Base-by-base conservation (phyloP, 495 filamentous ascomycete genomes). In the Sporormia fimetaria region DNA sequence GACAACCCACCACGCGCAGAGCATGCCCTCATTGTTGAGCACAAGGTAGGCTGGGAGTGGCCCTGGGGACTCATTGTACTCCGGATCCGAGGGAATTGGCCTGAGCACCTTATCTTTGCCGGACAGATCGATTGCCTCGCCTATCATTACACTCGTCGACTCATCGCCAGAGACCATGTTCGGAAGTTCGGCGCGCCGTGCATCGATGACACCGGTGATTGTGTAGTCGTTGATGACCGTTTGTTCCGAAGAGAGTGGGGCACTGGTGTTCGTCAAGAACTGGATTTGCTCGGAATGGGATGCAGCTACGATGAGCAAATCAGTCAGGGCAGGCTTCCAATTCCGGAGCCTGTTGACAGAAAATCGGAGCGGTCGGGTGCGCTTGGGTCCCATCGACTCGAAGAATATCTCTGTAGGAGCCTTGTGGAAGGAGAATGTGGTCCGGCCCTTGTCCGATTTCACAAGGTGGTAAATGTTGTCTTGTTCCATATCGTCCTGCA, bases 1-100 rank as follows among this genome's bases (percentile, higher is more conserved):
- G 25, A 95, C 66, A 34, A 95, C 63, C 78, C 87, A 94, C 92
- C 92, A 99, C 14, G 78, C 67, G 16, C 70, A 71, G 6, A 99
- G 66, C 7, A 92, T 65, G 21, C 90, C 90, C 50, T 95, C 84
- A 55, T 94, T 75, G 44, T 90, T 96, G 3, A 99, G 68, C 22
- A 87, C 71, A 66, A 92, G 75, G 10, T 94, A 59, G 2, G 80
- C 85, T 1, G 92, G 92, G n/a, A 94, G 58, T 11, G 92, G 90
- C 2, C 78, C 79, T 9, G 75, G 70, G 2, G 87, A 87, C 37
- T 88, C 74, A 9, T 74, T 60, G 32, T 87, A 79, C 37, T 81
- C 78, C 47, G 87, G 83, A 8, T 60, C 51, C 14, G 71, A 73
- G 3, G 76, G 73, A 40, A 94, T 80, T 4, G 92, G 92, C 42